Conservation (phyloP, 139 green algal genomes). For the Pseudopediastrum boryanum region DNA sequence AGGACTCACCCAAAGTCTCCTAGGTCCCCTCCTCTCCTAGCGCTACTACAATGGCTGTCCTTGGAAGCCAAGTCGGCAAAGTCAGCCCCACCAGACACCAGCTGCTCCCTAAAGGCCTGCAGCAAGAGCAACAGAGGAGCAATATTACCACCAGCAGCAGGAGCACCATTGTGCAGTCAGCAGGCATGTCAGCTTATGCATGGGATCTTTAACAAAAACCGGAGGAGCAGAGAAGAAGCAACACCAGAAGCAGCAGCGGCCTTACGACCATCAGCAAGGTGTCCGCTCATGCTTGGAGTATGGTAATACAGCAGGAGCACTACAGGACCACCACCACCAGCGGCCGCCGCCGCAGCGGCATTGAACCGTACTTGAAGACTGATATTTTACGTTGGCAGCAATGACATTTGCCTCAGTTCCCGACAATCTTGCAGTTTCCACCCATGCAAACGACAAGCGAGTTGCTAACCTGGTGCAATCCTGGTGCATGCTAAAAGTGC, state of each 20-base stretch:
- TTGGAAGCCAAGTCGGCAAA: conserved; percentile 75
- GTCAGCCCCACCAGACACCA: conserved; percentile 53
- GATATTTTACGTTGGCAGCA: no score
- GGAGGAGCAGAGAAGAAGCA: neutral
- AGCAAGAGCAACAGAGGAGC: neutral
- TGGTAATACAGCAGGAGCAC: no score
- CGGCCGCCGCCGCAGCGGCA: no score
- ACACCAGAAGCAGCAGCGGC: neutral
- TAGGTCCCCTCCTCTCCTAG: conserved; percentile 81
- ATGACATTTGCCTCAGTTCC: no score
- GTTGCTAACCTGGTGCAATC: no score
- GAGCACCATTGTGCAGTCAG: neutral
- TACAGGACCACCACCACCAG: no score
- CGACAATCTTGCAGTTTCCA: no score
- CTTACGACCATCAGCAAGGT: neutral
- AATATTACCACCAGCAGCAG: neutral
- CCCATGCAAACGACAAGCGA: no score
- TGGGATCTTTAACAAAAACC: neutral
- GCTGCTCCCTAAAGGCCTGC: conserved; percentile 60
- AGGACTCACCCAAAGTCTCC: conserved; percentile 77
- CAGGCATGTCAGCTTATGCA: neutral
- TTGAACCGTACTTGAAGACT: no score
- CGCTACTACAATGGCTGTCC: conserved; percentile 88
- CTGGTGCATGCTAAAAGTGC: no score
- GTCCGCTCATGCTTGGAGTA: no score